Conservation (phyloP, 345 rosid species). For the Fremontodendron californicum region DNA sequence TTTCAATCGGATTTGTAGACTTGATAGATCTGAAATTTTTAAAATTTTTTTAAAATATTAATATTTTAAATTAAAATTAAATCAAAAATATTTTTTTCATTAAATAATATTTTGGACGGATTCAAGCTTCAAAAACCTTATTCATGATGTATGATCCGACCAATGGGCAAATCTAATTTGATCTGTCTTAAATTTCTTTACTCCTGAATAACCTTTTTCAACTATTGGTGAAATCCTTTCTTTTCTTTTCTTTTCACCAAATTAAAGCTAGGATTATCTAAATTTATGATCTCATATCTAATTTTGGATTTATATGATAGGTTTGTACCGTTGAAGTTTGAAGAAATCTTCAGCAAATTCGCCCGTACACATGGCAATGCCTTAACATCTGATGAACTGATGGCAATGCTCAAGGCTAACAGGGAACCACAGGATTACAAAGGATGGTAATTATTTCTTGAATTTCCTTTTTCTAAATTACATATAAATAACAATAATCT, state of each 20-base stretch:
- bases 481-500: not conserved
- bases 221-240: not conserved
- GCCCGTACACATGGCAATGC: constrained; percentile 40
- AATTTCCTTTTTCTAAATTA: not conserved
- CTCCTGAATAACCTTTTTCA: not conserved
- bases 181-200: not conserved
- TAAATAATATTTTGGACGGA: too few relatives aligned
- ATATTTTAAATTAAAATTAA: too few relatives aligned
- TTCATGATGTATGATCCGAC: too few relatives aligned
- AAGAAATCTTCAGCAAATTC: constrained; percentile 63
- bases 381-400: constrained; percentile 47
- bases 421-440: constrained; percentile 50
- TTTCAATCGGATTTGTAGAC: too few relatives aligned
- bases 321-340: constrained; percentile 65
- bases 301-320: constrained; percentile 22
- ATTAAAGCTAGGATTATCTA: not conserved
- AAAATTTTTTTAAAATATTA: too few relatives aligned
- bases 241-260: not conserved
- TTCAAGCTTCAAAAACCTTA: too few relatives aligned
- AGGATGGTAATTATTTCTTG: constrained; percentile 41
- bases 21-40: too few relatives aligned
- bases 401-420: constrained; percentile 44
- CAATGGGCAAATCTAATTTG: too few relatives aligned
- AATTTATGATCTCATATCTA: not conserved
- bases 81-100: too few relatives aligned